Evolutionary conservation across 495 filamentous ascomycete genomes (phyloP).

Genomic region (Trichoderma virens): DNA sequence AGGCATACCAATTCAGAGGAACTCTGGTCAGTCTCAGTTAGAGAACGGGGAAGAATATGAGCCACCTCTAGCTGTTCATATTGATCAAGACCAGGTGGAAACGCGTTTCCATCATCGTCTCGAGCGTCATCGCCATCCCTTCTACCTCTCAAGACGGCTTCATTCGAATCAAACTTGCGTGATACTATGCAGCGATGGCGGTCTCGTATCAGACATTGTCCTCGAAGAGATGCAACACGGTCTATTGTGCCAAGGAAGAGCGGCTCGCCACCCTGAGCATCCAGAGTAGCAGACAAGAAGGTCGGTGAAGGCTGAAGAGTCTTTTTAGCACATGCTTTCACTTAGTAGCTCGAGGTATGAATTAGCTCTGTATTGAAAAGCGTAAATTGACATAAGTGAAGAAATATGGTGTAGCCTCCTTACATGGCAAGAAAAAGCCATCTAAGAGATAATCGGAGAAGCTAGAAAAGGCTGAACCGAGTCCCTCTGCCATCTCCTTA

Average conservation of each 20-base stretch:
- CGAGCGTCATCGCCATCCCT: slow-evolving; percentile 13
- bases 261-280: not conserved
- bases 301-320: too few species aligned
- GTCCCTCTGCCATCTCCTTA: slow-evolving; percentile 10
- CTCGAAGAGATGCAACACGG: not conserved
- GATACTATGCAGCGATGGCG: slow-evolving; percentile 23
- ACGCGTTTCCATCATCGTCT: slow-evolving; percentile 20
- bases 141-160: slow-evolving; percentile 17
- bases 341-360: too few species aligned
- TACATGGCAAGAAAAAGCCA: slow-evolving; percentile 23
- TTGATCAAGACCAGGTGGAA: slow-evolving; percentile 10
- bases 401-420: too few species aligned
- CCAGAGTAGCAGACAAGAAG: not conserved
- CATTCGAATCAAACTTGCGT: slow-evolving; percentile 20
- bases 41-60: slow-evolving; percentile 23
- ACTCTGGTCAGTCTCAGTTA: slow-evolving; percentile 11
- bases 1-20: slow-evolving; percentile 1
- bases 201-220: slow-evolving; percentile 21
- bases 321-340: too few species aligned
- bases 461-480: slow-evolving; percentile 13
- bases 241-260: not conserved
- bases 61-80: slow-evolving; percentile 20
- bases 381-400: too few species aligned
- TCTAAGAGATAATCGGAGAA: slow-evolving; percentile 24
- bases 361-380: too few species aligned